A percentile compares a stretch with the other conserved stretches of the same genome.
Conservation (phyloP, 805 yeast genomes). For the Pichia thaimueangensis region DNA sequence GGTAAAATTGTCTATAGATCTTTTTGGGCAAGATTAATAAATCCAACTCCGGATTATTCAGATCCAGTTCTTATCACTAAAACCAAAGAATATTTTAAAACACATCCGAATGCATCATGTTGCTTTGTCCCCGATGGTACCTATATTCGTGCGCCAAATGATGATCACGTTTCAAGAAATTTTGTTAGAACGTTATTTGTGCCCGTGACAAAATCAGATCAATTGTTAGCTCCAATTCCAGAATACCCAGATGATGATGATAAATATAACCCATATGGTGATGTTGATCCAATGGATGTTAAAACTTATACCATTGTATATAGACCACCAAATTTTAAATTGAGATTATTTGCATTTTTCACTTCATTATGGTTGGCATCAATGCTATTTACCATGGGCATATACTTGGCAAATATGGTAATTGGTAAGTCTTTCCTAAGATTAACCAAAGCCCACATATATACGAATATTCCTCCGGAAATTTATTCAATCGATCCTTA, state of each 20-base stretch:
- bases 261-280: slow-evolving; percentile 29
- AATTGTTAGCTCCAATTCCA: slow-evolving; percentile 40
- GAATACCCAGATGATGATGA: slow-evolving; percentile 27
- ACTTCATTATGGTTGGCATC: slow-evolving; percentile 42
- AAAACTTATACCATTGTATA: slow-evolving; percentile 67
- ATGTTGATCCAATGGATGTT: slow-evolving; percentile 29
- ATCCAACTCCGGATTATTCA: slow-evolving; percentile 38
- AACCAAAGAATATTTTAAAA: slow-evolving; percentile 38
- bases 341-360: slow-evolving; percentile 47
- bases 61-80: slow-evolving; percentile 47
- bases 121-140: slow-evolving; percentile 76
- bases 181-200: slow-evolving; percentile 65
- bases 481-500: slow-evolving; percentile 10
- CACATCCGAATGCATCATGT: slow-evolving; percentile 37
- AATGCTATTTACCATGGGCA: slow-evolving; percentile 25
- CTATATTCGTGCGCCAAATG: slow-evolving; percentile 80
- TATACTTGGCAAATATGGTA: slow-evolving; percentile 17
- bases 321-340: slow-evolving; percentile 71
- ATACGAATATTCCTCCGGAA: slow-evolving; percentile 5
- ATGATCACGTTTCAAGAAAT: slow-evolving; percentile 65
- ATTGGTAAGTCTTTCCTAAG: slow-evolving; percentile 23
- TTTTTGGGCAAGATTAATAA: slow-evolving; percentile 34
- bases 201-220: slow-evolving; percentile 75
- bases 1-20: slow-evolving; percentile 60
- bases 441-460: not conserved